Evolutionary conservation across 495 filamentous ascomycete species (phyloP), one percentile per base, ranked within the genome.

Genomic region (Penicilliopsis zonata): DNA sequence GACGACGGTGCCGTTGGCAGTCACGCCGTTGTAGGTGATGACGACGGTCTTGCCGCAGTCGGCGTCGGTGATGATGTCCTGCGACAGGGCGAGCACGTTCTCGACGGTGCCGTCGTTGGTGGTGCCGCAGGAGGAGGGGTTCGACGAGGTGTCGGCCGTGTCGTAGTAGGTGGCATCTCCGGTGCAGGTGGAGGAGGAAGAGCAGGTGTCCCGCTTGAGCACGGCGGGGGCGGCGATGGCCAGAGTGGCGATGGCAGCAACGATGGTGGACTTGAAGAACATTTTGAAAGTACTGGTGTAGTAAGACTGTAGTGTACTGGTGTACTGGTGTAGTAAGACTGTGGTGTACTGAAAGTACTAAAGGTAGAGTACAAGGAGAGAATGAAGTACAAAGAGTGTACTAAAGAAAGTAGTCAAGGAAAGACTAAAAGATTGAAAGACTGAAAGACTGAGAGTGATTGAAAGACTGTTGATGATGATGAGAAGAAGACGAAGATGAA

Each of bases 11-110:
- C 70, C 79, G 4, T 39, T 62, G 31, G 48, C 44, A 12, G 67
- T 67, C 51, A 69, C 72, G 53, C 76, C 77, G 18, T 53, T 48
- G 41, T 61, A 56, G 14, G 38, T 54, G 58, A 87, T 69, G 22
- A 66, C 74, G 50, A 82, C 73, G 26, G 53, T 69, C 56, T 70
- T 68, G 50, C 72, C 76, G 55, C 82, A 87, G 55, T 67, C 68
- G 23, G 62, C 58, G 52, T 84, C 57, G 16, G 38, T 69, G 70
- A 80, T 70, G 59, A 76, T 52, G 12, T 42, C 57, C 12, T 42
- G 21, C 28, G 65, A 53, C 21, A 71, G 52, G 18, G 67, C 65
- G 29, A 69, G 41, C 17, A 67, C 65, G 30, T 55, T 39, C 40
- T 66, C 53, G 6, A 37, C 36, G n/a, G 20, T 31, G 34, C 55